These are phyloP conservation scores for Angomonas ambiguus DNA, from an alignment of 208 protist species.

Conservation along the genomic window DNA sequence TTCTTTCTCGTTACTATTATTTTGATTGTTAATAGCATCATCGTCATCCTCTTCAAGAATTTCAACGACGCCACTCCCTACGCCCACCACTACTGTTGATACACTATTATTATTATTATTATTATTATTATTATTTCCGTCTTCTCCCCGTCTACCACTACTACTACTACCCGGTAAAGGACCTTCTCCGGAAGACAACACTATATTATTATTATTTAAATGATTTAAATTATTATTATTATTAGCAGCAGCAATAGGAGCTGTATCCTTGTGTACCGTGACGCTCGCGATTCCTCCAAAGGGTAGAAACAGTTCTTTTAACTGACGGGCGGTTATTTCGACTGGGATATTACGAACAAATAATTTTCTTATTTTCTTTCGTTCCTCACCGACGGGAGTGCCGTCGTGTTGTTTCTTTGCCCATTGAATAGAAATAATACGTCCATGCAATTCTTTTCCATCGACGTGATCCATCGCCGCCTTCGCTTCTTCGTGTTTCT, in stretches of 20 bases:
- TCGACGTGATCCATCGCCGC: constrained; percentile 47
- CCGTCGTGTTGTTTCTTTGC: constrained; percentile 78
- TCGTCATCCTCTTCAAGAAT: not conserved
- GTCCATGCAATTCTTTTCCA: constrained; percentile 38
- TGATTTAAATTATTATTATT: not conserved
- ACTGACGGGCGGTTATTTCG: constrained; percentile 32
- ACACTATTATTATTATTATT: not conserved
- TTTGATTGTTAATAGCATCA: not conserved
- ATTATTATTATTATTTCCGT: not conserved
- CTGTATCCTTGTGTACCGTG: constrained; percentile 67
- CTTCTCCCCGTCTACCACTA: too few relatives aligned
- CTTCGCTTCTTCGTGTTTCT: constrained; percentile 50
- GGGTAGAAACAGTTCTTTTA: constrained; percentile 37
- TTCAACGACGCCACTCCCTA: not conserved
- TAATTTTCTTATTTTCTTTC: constrained; percentile 64
- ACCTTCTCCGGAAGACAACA: too few relatives aligned
- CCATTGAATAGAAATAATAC: constrained; percentile 72
- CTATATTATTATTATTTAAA: too few relatives aligned
- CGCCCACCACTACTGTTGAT: too few relatives aligned
- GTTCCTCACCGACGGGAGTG: constrained; percentile 60
- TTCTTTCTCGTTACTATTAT: not conserved
- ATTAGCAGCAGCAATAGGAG: constrained; percentile 17
- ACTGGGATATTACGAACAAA: constrained; percentile 85
- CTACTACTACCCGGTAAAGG: too few relatives aligned
- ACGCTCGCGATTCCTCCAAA: constrained; percentile 58